Conservation (phyloP, 2,329 filamentous ascomycete genomes). For the Venturiaceae sp. region DNA sequence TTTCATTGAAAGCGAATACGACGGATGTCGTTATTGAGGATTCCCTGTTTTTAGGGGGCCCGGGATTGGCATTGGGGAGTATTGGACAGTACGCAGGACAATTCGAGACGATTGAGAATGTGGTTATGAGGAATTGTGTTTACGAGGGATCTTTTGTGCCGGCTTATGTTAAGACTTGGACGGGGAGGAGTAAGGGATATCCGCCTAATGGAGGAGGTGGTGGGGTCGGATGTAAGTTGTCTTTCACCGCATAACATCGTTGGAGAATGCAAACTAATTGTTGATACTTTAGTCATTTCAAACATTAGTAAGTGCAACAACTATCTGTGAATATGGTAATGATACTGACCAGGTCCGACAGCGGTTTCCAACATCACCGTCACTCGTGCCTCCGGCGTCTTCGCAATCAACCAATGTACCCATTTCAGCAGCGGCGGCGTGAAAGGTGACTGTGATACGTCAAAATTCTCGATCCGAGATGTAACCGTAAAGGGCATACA, state of each 20-base stretch:
- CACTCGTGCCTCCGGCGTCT: constrained; percentile 18
- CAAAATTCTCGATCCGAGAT: constrained; percentile 29
- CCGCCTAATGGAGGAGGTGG: constrained; percentile 51
- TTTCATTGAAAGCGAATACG: constrained; percentile 46
- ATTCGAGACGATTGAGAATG: constrained; percentile 40
- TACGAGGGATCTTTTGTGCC: constrained; percentile 37
- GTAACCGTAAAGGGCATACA: constrained; percentile 19
- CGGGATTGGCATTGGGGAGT: constrained; percentile 47
- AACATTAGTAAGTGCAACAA: neutral
- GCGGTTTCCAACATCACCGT: constrained; percentile 24
- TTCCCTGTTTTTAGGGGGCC: constrained; percentile 40
- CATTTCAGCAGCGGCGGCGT: constrained; percentile 20
- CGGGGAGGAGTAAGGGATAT: constrained; percentile 38
- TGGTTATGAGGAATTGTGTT: constrained; percentile 38
- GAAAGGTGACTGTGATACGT: constrained; percentile 28
- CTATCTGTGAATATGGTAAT: neutral
- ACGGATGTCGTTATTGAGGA: constrained; percentile 44
- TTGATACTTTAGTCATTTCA: neutral
- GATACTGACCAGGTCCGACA: constrained; percentile 24
- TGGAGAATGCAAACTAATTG: neutral
- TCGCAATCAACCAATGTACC: constrained; percentile 31
- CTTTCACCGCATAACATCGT: neutral
- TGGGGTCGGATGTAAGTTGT: constrained; percentile 31
- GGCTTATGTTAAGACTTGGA: constrained; percentile 52
- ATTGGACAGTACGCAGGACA: constrained; percentile 44